These are phyloP conservation scores for Paramecium caudatum DNA, from an alignment of 73 alveolate species.

Conservation along the genomic window DNA sequence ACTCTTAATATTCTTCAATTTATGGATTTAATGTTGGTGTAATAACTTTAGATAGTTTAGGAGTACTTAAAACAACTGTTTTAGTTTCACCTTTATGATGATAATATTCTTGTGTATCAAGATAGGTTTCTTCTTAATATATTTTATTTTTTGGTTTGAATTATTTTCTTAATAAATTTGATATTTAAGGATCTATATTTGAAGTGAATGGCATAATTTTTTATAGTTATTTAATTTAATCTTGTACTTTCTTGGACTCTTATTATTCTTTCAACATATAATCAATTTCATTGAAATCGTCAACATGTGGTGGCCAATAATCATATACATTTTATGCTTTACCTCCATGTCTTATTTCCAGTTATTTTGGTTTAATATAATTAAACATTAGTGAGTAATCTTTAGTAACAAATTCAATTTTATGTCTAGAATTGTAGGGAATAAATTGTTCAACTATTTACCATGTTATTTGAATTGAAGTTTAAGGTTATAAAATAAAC, in stretches of 20 bases:
- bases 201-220: constrained; percentile 29
- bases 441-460: constrained; percentile 57
- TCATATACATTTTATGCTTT: constrained; percentile 31
- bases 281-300: background rate
- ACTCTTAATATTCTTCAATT: background rate
- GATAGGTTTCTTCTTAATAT: constrained; percentile 38
- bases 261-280: background rate
- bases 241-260: constrained; percentile 21
- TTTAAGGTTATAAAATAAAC: constrained; percentile 42
- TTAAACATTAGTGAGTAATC: constrained; percentile 8
- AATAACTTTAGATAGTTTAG: background rate
- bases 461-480: constrained; percentile 52
- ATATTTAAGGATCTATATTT: background rate
- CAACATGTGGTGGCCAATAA: constrained; percentile 61
- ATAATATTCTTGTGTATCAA: background rate
- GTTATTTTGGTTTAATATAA: constrained; percentile 24
- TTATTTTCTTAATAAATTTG: constrained; percentile 9
- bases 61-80: constrained; percentile 27
- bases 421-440: constrained; percentile 60
- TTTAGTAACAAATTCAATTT: constrained; percentile 47
- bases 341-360: constrained; percentile 30
- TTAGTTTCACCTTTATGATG: background rate
- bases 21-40: background rate
- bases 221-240: constrained; percentile 1
- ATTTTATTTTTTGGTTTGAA: constrained; percentile 48